Evolutionary conservation across 192 early-diverging fungal species (phyloP).

Genomic region (Linnemannia exigua): DNA sequence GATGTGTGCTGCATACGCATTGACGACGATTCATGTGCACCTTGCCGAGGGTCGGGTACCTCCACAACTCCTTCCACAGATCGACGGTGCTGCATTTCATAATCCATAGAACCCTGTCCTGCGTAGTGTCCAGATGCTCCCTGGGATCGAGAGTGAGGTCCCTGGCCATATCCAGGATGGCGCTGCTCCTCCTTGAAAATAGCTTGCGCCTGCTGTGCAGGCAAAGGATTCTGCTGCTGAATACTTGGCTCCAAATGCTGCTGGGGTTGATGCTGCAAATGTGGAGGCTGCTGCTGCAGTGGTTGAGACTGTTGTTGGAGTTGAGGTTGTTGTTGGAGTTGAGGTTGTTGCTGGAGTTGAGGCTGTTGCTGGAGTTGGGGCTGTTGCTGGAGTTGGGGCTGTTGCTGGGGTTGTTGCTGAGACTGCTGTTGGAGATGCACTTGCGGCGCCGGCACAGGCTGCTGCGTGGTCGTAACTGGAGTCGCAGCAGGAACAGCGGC

Average conservation of each 20-base stretch:
- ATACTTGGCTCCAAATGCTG: not conserved
- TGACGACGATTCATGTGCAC: not conserved
- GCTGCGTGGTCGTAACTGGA: not conserved
- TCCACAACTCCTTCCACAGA: not conserved
- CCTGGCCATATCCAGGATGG: not conserved
- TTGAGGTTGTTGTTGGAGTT: not conserved
- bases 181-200: slow-evolving; percentile 2
- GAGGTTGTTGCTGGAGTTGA: slow-evolving; percentile 1
- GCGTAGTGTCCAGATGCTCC: not conserved
- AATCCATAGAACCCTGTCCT: slow-evolving; percentile 7
- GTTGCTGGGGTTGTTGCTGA: slow-evolving; percentile 8
- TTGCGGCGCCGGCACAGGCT: not conserved
- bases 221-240: not conserved
- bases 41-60: not conserved
- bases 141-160: not conserved
- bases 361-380: slow-evolving; percentile 3
- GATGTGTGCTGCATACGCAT: slow-evolving; percentile 1
- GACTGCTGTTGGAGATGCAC: slow-evolving; percentile 6
- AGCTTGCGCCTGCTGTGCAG: not conserved
- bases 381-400: not conserved
- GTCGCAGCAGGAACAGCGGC: not conserved
- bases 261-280: not conserved
- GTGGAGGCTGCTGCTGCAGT: not conserved
- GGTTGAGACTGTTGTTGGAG: slow-evolving; percentile 1
- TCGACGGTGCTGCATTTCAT: slow-evolving; percentile 8